Evolutionary conservation across 2,329 filamentous ascomycete species (phyloP).

Genomic region (Colletotrichum viniferum): DNA sequence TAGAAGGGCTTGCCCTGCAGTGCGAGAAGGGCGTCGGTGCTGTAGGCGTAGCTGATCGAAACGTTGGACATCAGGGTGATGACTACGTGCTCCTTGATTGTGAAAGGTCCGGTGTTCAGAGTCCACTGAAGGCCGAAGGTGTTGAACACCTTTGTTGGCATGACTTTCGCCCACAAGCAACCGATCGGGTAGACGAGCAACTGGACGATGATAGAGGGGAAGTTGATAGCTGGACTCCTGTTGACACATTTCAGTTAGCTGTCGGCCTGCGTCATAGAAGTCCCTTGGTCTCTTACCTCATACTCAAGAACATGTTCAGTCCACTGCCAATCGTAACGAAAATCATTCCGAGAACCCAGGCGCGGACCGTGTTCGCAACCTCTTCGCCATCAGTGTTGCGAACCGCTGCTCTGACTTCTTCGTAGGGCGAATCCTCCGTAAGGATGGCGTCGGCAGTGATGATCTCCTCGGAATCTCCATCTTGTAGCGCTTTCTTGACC

Average conservation of each 20-base stretch:
- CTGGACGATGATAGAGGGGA: constrained; percentile 39
- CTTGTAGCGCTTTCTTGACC: constrained; percentile 31
- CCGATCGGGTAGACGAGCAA: constrained; percentile 48
- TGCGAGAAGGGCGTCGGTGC: constrained; percentile 42
- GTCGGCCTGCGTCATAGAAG: rapidly evolving
- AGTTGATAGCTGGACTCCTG: constrained; percentile 28
- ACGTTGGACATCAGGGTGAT: constrained; percentile 55
- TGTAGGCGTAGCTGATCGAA: constrained; percentile 51
- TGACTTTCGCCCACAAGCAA: constrained; percentile 43
- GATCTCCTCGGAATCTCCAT: constrained; percentile 35
- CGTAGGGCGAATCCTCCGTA: constrained; percentile 41
- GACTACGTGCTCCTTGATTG: constrained; percentile 54
- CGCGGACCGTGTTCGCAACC: constrained; percentile 40
- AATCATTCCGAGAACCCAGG: constrained; percentile 48
- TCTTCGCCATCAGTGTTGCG: constrained; percentile 19
- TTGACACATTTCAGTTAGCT: not conserved
- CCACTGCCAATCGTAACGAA: constrained; percentile 49
- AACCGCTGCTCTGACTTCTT: constrained; percentile 27
- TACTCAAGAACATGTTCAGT: constrained; percentile 14
- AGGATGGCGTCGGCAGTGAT: constrained; percentile 34
- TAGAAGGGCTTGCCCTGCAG: constrained; percentile 48
- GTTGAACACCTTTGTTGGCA: constrained; percentile 45
- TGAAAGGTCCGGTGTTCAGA: constrained; percentile 46
- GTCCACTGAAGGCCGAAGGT: constrained; percentile 37
- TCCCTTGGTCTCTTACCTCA: not conserved